phyloP scores from a whole-genome alignment of 768 basidiomycete species.

The Suillus cothurnatus region DNA sequence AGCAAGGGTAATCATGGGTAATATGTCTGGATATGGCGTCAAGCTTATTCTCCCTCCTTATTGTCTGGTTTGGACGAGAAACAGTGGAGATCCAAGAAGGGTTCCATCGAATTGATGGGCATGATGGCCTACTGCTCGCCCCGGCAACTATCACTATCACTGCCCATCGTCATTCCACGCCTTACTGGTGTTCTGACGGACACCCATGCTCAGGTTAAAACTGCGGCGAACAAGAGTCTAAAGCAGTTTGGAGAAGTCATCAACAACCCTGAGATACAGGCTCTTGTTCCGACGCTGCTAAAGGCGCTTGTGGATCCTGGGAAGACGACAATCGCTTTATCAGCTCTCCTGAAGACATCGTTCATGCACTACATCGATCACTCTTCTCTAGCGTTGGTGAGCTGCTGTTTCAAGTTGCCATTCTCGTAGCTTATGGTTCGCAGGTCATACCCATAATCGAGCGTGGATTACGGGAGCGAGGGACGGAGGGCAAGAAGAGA shows the following conservation, averaged over 20 bases:
- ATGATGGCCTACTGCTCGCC: conserved; percentile 99
- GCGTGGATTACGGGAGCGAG: conserved; percentile 87
- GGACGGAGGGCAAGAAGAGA: conserved; percentile 93
- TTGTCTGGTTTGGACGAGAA: conserved; percentile 94
- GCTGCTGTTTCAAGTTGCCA: conserved; percentile 26
- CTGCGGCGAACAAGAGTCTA: conserved; percentile 91
- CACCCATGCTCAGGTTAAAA: conserved; percentile 94
- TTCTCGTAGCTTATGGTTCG: conserved; percentile 3
- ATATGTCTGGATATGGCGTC: conserved; percentile 92
- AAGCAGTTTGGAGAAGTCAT: conserved; percentile 99
- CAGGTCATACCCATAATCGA: conserved; percentile 95
- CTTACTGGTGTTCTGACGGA: conserved; percentile 94
- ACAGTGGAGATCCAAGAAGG: conserved; percentile 98
- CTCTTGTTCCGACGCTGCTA: conserved; percentile 83
- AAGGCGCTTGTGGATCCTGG: conserved; percentile 95
- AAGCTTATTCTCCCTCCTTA: conserved; percentile 90
- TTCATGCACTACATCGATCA: conserved; percentile 99
- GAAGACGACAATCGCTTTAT: conserved; percentile 83
- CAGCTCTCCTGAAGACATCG: conserved; percentile 88
- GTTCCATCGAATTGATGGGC: conserved; percentile 94
- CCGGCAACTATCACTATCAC: conserved; percentile 87
- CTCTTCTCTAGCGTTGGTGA: conserved; percentile 88
- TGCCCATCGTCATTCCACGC: conserved; percentile 96
- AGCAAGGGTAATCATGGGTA: conserved; percentile 91
- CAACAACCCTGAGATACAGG: conserved; percentile 95